A percentile compares a stretch with the other conserved stretches of the same genome.
Evolutionary conservation across 108 stramenopile species (phyloP).

Genomic region (Asterionellopsis glacialis): DNA sequence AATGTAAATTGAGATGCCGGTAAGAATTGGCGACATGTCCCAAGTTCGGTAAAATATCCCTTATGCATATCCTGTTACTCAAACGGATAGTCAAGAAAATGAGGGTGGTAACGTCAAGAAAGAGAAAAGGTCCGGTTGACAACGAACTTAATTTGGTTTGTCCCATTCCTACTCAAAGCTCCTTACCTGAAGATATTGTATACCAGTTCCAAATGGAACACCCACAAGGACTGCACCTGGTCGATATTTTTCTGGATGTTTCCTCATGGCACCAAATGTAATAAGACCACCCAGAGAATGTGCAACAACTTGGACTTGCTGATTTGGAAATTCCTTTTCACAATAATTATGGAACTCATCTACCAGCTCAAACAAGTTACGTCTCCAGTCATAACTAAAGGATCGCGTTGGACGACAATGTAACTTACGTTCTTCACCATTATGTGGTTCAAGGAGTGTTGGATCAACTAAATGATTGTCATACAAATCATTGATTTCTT

Average conservation of each 20-base stretch:
- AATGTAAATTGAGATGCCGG: slow-evolving; percentile 41
- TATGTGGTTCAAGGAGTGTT: background rate
- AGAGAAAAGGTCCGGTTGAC: too few relatives aligned
- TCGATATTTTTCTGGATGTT: slow-evolving; percentile 39
- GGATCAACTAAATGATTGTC: slow-evolving; percentile 1
- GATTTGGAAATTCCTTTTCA: slow-evolving; percentile 42
- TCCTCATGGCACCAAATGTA: slow-evolving; percentile 38
- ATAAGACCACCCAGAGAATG: slow-evolving; percentile 45
- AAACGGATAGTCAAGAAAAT: too few relatives aligned
- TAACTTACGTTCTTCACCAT: slow-evolving; percentile 1
- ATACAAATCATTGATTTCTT: slow-evolving; percentile 34
- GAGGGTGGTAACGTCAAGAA: too few relatives aligned
- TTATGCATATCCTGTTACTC: slow-evolving; percentile 37
- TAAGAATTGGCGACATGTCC: slow-evolving; percentile 45
- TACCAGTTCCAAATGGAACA: slow-evolving; percentile 49
- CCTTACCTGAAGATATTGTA: slow-evolving; percentile 29
- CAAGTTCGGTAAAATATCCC: slow-evolving; percentile 49
- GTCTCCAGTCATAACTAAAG: slow-evolving; percentile 49
- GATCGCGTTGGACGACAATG: slow-evolving; percentile 27
- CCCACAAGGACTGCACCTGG: slow-evolving; percentile 46
- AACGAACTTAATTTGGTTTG: too few relatives aligned
- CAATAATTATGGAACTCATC: slow-evolving; percentile 38
- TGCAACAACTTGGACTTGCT: slow-evolving; percentile 42
- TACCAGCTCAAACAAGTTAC: slow-evolving; percentile 37
- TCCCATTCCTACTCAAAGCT: too few relatives aligned